Evolutionary conservation across 768 basidiomycete genomes (phyloP).

Genomic region (Sistotremastrum niveocremeum): DNA sequence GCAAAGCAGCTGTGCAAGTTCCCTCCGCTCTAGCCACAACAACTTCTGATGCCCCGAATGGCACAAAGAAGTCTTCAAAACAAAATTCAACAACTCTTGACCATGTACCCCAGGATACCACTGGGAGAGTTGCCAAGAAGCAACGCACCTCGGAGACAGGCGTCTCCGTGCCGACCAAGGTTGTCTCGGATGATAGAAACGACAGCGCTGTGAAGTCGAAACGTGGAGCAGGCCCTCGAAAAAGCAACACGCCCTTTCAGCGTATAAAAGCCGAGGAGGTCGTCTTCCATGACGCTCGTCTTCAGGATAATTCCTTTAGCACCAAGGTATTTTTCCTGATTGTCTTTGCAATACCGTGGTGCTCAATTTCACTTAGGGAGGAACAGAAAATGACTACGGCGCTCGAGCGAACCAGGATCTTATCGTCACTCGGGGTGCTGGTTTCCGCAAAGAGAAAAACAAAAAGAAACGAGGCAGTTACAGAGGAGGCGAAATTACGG

Average conservation of each 20-base stretch:
- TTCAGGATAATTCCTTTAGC: conserved; percentile 68
- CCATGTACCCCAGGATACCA: too few relatives aligned
- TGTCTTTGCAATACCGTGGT: background rate
- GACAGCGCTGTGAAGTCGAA: conserved; percentile 4
- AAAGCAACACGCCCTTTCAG: conserved; percentile 58
- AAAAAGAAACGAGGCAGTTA: conserved; percentile 98
- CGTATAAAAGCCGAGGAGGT: conserved; percentile 60
- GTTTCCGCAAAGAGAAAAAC: conserved; percentile 98
- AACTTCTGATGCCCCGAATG: background rate
- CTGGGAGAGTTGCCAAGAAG: conserved; percentile 35
- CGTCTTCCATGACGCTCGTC: conserved; percentile 27
- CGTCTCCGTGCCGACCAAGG: conserved; percentile 28
- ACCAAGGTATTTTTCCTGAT: conserved; percentile 42
- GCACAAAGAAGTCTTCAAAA: background rate
- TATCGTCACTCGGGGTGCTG: conserved; percentile 85
- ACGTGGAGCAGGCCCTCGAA: conserved; percentile 10
- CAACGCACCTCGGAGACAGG: conserved; percentile 42
- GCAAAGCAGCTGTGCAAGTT: background rate
- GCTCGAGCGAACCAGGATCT: conserved; percentile 74
- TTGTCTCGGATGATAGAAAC: background rate
- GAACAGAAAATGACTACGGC: conserved; percentile 70
- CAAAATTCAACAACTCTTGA: too few relatives aligned
- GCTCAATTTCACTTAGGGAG: conserved; percentile 31
- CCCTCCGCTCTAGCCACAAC: background rate
- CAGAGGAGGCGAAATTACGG: conserved; percentile 89